These are phyloP conservation scores for Penicillium sp. DNA, from an alignment of 2,329 filamentous ascomycete species.

Conservation along the genomic window DNA sequence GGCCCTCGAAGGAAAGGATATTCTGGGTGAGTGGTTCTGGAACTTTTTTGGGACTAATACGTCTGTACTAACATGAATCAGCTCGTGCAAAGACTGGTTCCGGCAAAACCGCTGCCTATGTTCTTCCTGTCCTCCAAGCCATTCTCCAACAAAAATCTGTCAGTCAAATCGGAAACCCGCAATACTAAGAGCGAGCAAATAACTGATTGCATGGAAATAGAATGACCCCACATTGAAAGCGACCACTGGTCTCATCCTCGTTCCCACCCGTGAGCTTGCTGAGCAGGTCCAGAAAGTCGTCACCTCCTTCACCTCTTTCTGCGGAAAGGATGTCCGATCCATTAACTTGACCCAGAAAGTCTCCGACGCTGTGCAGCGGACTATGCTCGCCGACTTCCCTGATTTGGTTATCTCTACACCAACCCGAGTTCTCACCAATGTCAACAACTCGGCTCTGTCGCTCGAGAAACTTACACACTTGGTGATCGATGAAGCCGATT, in stretches of 20 bases:
- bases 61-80: slow-evolving; percentile 31
- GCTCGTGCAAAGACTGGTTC: slow-evolving; percentile 93
- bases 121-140: slow-evolving; percentile 82
- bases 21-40: slow-evolving; percentile 58
- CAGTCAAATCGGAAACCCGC: slow-evolving; percentile 17
- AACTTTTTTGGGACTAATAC: not conserved
- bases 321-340: slow-evolving; percentile 76
- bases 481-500: slow-evolving; percentile 90
- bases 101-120: slow-evolving; percentile 95
- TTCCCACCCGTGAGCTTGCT: slow-evolving; percentile 91
- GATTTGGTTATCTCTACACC: slow-evolving; percentile 92
- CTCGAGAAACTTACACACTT: slow-evolving; percentile 72
- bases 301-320: slow-evolving; percentile 76
- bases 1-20: slow-evolving; percentile 82
- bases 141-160: slow-evolving; percentile 78
- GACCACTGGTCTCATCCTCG: slow-evolving; percentile 81
- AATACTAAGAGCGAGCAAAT: not conserved
- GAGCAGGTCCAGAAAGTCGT: slow-evolving; percentile 83
- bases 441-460: slow-evolving; percentile 70
- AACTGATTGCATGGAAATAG: slow-evolving; percentile 19
- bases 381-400: slow-evolving; percentile 79
- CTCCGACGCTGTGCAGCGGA: slow-evolving; percentile 82
- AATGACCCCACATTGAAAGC: slow-evolving; percentile 41
- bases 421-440: slow-evolving; percentile 74
- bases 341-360: slow-evolving; percentile 90